These are phyloP conservation scores for Termitomyces sp. DNA, from an alignment of 768 basidiomycete genomes.

Conservation along the genomic window DNA sequence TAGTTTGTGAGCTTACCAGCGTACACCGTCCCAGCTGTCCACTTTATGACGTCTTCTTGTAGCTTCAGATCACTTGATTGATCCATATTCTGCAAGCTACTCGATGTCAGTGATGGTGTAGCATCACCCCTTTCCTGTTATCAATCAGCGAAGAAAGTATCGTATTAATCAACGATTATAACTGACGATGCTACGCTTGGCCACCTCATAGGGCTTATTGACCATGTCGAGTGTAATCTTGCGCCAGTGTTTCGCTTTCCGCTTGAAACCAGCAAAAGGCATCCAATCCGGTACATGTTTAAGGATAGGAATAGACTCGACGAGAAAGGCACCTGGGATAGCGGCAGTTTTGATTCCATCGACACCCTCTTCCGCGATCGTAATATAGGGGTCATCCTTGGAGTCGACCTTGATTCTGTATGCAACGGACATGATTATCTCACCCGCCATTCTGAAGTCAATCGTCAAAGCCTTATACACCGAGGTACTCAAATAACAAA, in stretches of 20 bases:
- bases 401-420: slow-evolving; percentile 29
- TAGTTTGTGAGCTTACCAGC: slow-evolving; percentile 13
- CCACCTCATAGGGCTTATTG: slow-evolving; percentile 20
- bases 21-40: slow-evolving; percentile 21
- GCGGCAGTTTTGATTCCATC: slow-evolving; percentile 22
- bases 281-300: slow-evolving; percentile 32
- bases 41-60: slow-evolving; percentile 17
- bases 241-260: slow-evolving; percentile 23
- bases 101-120: slow-evolving; percentile 18
- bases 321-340: slow-evolving; percentile 26
- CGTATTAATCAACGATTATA: background rate
- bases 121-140: slow-evolving; percentile 14
- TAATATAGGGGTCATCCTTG: slow-evolving; percentile 30
- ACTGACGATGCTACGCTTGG: slow-evolving; percentile 15
- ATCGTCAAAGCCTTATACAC: background rate
- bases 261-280: slow-evolving; percentile 33
- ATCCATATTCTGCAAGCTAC: slow-evolving; percentile 15
- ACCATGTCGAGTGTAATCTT: slow-evolving; percentile 15
- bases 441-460: slow-evolving; percentile 14
- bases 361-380: slow-evolving; percentile 25
- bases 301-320: slow-evolving; percentile 26
- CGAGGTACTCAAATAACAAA: background rate
- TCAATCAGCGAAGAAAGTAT: too few relatives aligned
- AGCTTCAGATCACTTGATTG: slow-evolving; percentile 8
- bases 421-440: slow-evolving; percentile 25